Percentiles rank a stretch among this genome's conserved stretches.
Evolutionary conservation across 73 alveolate species (phyloP).

Genomic region (Stentor coeruleus): DNA sequence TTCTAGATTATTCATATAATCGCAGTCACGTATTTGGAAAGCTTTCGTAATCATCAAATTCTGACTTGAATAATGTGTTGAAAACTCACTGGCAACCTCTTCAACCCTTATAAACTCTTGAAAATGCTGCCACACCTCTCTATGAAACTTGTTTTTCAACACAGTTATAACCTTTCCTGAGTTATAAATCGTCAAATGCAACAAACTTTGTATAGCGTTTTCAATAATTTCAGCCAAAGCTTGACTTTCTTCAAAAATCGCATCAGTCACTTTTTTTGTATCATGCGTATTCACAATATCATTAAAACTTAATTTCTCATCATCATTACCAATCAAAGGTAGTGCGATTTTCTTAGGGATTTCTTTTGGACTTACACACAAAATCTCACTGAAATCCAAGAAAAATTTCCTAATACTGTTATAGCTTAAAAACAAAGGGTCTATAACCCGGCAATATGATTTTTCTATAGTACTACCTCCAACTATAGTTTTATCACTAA

Average conservation of each 20-base stretch:
- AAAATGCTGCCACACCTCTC: neutral
- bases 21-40: slow-evolving; percentile 39
- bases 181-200: neutral
- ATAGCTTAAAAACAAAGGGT: neutral
- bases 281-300: slow-evolving; percentile 44
- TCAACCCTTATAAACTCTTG: neutral
- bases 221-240: neutral
- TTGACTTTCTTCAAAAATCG: slow-evolving; percentile 41
- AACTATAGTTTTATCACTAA: neutral
- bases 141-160: neutral
- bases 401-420: neutral
- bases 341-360: no score
- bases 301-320: slow-evolving; percentile 10
- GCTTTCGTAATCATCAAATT: slow-evolving; percentile 36
- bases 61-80: neutral
- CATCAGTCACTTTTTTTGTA: slow-evolving; percentile 48
- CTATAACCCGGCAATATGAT: neutral
- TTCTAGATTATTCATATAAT: slow-evolving; percentile 39
- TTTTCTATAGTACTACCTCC: neutral
- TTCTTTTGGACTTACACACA: no score
- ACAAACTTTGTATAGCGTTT: neutral
- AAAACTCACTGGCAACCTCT: neutral
- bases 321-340: slow-evolving; percentile 26
- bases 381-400: neutral
- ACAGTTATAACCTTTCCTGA: neutral